Evolutionary conservation across 345 rosid species (phyloP), one percentile per base, ranked within the genome.

Genomic region (Capsella bursapastoris): DNA sequence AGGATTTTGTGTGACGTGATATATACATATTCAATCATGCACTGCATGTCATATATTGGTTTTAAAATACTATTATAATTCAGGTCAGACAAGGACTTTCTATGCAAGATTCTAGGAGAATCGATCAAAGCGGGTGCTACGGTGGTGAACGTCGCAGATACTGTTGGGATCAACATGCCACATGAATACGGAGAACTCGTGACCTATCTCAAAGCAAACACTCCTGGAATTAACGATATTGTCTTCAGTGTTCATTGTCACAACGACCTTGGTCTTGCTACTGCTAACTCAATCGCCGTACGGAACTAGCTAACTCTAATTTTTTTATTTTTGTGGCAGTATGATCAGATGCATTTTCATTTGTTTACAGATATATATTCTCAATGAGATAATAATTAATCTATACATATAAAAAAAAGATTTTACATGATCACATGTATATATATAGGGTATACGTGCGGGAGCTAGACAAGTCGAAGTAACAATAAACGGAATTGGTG

Each of bases 401-500:
- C 6, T 29, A 11, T 4, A 11, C 8, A 55, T 18, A 22, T 0
- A 22, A 3, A 3, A 50, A 6, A 50, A 22, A 2, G 56, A 50
- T 13, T 22, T 50, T 22, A 18, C 56, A 55, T 28, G 4, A 28
- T 29, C 31, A 22, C 25, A 22, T 22, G 25, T 22, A 22, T 22
- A 22, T 55, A 3, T 68, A 31, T 31, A 94, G 97, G 97, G 96
- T 38, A 86, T 96, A 27, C 70, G 40, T 77, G 93, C 93, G 22
- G 98, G 98, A 28, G 96, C 97, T 47, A 87, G 98, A 79, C 98
- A 94, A 79, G 62, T 91, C 40, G 98, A 94, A 75, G 97, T 91
- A 52, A 94, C 98, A 3, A 75, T 94, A 61, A 91, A 94, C 57
- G 98, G 98, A 79, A 94, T 94, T 56, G 98, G 98, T 62, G 98